A percentile compares a stretch with the other conserved stretches of the same genome.
Conservation (phyloP, 768 basidiomycete species). For the Leccinellum luteum region DNA sequence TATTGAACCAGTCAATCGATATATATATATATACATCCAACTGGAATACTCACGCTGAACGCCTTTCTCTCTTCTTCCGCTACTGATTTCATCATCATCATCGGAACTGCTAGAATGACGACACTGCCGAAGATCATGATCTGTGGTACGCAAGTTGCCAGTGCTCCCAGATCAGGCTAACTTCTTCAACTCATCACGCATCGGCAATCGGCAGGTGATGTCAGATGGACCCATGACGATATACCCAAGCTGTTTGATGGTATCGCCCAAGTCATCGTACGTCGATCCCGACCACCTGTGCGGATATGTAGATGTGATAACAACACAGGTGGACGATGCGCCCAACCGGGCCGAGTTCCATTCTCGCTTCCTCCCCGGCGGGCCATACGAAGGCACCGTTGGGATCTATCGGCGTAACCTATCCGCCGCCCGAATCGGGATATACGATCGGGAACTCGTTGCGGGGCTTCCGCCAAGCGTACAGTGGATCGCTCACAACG, state of each 20-base stretch:
- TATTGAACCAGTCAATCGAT: neutral
- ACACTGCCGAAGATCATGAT: constrained; percentile 27
- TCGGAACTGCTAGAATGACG: constrained; percentile 1
- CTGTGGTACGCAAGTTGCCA: constrained; percentile 25
- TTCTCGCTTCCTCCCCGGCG: constrained; percentile 38
- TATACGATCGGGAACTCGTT: constrained; percentile 53
- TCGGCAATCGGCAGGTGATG: constrained; percentile 41
- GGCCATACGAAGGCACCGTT: constrained; percentile 47
- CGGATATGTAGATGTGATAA: neutral
- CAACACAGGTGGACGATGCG: constrained; percentile 36
- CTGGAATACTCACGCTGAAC: neutral
- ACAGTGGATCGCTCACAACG: constrained; percentile 85
- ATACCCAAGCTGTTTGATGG: constrained; percentile 56
- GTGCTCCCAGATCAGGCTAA: neutral
- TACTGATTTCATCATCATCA: neutral
- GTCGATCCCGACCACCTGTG: constrained; percentile 28
- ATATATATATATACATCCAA: neutral
- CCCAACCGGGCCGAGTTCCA: constrained; percentile 45
- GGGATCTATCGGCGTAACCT: constrained; percentile 51
- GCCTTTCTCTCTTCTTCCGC: neutral
- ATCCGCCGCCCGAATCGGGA: constrained; percentile 42
- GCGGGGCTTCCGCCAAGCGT: constrained; percentile 58
- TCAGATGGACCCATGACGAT: constrained; percentile 79
- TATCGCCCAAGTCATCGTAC: constrained; percentile 73
- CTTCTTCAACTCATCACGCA: neutral